Evolutionary conservation across 768 basidiomycete species (phyloP).

Genomic region (Cyclocybe aegerita): DNA sequence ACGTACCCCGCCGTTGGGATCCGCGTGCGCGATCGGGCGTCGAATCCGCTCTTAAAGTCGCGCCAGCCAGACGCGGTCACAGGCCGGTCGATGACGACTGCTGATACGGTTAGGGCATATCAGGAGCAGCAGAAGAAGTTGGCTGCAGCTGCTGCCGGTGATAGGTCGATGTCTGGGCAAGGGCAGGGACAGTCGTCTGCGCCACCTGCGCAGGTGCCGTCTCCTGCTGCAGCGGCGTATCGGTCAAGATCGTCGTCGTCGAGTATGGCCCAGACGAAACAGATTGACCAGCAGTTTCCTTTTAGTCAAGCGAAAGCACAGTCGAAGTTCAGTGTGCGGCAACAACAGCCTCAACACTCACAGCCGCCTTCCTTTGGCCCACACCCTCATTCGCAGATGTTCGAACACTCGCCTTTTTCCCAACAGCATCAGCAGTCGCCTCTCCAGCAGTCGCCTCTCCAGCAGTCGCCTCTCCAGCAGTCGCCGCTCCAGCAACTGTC

Average conservation of each 20-base stretch:
- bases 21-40: constrained; percentile 33
- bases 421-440: constrained; percentile 20
- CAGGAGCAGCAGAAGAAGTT: constrained; percentile 13
- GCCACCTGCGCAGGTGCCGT: not conserved
- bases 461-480: no score
- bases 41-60: not conserved
- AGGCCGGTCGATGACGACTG: constrained; percentile 4
- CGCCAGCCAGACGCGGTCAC: constrained; percentile 1
- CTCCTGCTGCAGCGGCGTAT: constrained; percentile 6
- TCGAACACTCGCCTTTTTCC: constrained; percentile 1
- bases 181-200: not conserved
- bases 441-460: not conserved
- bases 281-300: not conserved
- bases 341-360: not conserved
- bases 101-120: constrained; percentile 12
- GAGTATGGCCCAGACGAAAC: constrained; percentile 14
- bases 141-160: constrained; percentile 8
- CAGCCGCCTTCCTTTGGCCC: not conserved
- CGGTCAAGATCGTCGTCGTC: constrained; percentile 28
- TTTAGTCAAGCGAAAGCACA: not conserved
- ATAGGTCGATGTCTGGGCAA: no score
- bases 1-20: constrained; percentile 45
- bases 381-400: constrained; percentile 2
- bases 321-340: not conserved
- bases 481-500: no score